These are phyloP conservation scores for Talaromyces marneffei DNA, from an alignment of 2,329 filamentous ascomycete species.

Conservation along the genomic window DNA sequence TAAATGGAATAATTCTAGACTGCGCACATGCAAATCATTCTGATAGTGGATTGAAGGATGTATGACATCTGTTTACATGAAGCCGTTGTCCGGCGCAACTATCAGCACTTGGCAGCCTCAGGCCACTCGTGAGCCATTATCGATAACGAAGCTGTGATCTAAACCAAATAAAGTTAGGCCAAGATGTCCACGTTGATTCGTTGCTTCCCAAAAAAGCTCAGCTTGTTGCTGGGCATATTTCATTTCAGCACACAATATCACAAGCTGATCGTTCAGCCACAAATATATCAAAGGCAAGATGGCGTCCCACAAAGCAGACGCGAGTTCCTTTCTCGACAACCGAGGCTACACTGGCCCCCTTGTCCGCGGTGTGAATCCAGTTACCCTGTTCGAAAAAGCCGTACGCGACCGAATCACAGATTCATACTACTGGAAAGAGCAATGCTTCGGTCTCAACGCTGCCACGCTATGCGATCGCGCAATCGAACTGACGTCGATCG, in stretches of 20 bases:
- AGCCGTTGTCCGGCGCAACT: conserved; percentile 14
- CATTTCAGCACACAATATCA: background rate
- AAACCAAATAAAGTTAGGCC: background rate
- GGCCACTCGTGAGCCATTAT: background rate
- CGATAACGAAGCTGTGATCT: background rate
- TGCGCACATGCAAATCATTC: background rate
- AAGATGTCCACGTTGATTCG: too few relatives aligned
- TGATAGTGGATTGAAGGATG: background rate
- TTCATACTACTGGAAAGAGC: conserved; percentile 97
- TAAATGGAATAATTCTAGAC: background rate
- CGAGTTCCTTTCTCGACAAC: conserved; percentile 73
- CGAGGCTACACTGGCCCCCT: conserved; percentile 71
- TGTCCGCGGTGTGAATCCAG: conserved; percentile 85
- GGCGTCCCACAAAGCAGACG: conserved; percentile 67
- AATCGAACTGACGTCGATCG: conserved; percentile 74
- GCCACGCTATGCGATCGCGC: conserved; percentile 80
- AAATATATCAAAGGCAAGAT: conserved; percentile 24
- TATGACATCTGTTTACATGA: conserved; percentile 10
- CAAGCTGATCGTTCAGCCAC: background rate
- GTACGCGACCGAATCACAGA: conserved; percentile 93
- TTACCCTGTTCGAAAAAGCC: conserved; percentile 92
- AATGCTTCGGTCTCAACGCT: conserved; percentile 90
- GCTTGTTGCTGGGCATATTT: background rate
- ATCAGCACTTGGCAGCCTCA: conserved; percentile 5
- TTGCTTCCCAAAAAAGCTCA: background rate